A percentile compares a stretch with the other conserved stretches of the same genome.
These are phyloP conservation scores for Grigorovia yakushimaensis DNA, from an alignment of 805 yeast species.

Conservation along the genomic window DNA sequence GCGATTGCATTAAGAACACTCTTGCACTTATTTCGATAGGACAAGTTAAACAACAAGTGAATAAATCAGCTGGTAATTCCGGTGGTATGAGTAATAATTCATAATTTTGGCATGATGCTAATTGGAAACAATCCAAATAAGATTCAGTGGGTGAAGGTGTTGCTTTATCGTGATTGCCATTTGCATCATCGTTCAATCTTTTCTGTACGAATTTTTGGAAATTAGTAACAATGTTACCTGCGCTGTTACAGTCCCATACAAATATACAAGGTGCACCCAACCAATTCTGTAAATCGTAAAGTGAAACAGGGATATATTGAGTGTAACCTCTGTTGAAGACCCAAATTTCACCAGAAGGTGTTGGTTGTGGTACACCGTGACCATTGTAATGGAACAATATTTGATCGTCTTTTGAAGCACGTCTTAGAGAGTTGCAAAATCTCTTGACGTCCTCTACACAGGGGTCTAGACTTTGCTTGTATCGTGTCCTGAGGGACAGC, in stretches of 20 bases:
- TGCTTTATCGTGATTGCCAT: constrained; percentile 35
- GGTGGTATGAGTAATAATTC: constrained; percentile 90
- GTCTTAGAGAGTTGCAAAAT: constrained; percentile 76
- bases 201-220: constrained; percentile 85
- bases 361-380: constrained; percentile 97
- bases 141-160: constrained; percentile 37
- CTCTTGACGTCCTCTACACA: constrained; percentile 92
- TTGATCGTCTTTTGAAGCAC: constrained; percentile 89
- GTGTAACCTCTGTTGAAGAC: constrained; percentile 95
- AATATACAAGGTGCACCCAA: constrained; percentile 94
- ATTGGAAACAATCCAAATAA: constrained; percentile 79
- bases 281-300: constrained; percentile 96
- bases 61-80: constrained; percentile 88
- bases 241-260: constrained; percentile 89
- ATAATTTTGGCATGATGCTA: constrained; percentile 84
- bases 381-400: constrained; percentile 93
- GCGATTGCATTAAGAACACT: constrained; percentile 84
- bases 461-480: constrained; percentile 87
- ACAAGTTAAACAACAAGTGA: constrained; percentile 89
- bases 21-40: constrained; percentile 90
- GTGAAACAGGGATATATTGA: constrained; percentile 90
- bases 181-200: constrained; percentile 77
- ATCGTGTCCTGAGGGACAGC: constrained; percentile 74
- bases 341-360: constrained; percentile 95
- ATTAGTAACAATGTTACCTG: constrained; percentile 85